phyloP scores from a whole-genome alignment of 371 early-diverging fungal genomes.

The Mortierella sp. region DNA sequence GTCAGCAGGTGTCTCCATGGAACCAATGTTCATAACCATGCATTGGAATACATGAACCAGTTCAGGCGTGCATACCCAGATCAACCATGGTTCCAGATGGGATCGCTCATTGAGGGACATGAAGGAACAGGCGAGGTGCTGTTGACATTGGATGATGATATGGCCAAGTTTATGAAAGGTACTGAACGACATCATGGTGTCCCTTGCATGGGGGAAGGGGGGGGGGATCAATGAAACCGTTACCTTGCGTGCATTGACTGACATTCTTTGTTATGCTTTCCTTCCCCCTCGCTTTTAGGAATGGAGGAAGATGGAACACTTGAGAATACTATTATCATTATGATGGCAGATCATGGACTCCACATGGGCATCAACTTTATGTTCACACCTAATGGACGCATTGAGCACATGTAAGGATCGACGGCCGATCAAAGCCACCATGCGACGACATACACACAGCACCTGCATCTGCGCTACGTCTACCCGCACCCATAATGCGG shows the following conservation, averaged over 20 bases:
- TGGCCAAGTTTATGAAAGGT: slow-evolving; percentile 52
- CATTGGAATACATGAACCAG: slow-evolving; percentile 57
- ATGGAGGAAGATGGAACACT: slow-evolving; percentile 56
- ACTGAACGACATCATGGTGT: no score
- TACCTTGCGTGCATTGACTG: no score
- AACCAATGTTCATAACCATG: slow-evolving; percentile 56
- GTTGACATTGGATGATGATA: slow-evolving; percentile 51
- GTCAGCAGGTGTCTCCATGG: slow-evolving; percentile 56
- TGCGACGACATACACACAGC: background rate
- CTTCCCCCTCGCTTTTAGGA: slow-evolving; percentile 12
- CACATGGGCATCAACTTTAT: slow-evolving; percentile 63
- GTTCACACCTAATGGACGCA: slow-evolving; percentile 54
- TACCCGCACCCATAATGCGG: no score
- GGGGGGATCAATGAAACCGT: no score
- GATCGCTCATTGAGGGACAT: slow-evolving; percentile 57
- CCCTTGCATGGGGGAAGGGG: background rate
- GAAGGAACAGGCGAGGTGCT: slow-evolving; percentile 62
- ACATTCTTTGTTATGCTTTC: background rate
- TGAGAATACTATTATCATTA: slow-evolving; percentile 57
- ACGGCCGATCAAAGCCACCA: background rate
- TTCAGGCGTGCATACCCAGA: slow-evolving; percentile 33
- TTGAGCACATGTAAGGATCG: slow-evolving; percentile 55
- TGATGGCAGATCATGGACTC: slow-evolving; percentile 59
- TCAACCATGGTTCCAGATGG: slow-evolving; percentile 56
- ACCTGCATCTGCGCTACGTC: no score